Evolutionary conservation across 1,139 yeast species (phyloP).

Genomic region (Protomyces arabidopsidicola): DNA sequence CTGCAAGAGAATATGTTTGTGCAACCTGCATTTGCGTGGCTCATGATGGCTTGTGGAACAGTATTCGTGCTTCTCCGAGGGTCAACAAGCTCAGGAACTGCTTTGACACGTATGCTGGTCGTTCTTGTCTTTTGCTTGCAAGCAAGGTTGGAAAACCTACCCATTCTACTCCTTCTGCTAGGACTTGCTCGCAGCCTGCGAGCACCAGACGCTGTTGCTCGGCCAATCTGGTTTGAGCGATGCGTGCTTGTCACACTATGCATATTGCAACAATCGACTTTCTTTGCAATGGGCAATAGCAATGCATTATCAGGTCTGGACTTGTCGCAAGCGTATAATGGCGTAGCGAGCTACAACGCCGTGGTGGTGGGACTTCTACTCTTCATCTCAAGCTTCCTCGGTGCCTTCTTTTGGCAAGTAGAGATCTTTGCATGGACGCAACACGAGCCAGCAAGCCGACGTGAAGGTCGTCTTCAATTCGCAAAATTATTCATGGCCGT

Average conservation of each 20-base stretch:
- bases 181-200: slow-evolving; percentile 39
- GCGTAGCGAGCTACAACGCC: slow-evolving; percentile 64
- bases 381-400: slow-evolving; percentile 75
- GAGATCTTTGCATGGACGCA: slow-evolving; percentile 42
- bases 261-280: slow-evolving; percentile 64
- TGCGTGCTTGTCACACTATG: slow-evolving; percentile 36
- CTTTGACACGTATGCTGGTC: slow-evolving; percentile 36
- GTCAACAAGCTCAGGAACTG: slow-evolving; percentile 5
- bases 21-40: background rate
- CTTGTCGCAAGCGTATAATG: slow-evolving; percentile 86
- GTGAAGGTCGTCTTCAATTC: background rate
- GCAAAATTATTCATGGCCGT: slow-evolving; percentile 45
- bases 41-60: background rate
- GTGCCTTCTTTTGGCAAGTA: slow-evolving; percentile 66
- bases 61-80: slow-evolving; percentile 30
- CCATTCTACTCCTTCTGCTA: slow-evolving; percentile 56
- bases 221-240: slow-evolving; percentile 32
- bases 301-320: slow-evolving; percentile 90
- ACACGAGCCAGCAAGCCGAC: slow-evolving; percentile 24
- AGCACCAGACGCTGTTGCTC: slow-evolving; percentile 27
- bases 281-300: slow-evolving; percentile 85
- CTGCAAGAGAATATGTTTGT: background rate
- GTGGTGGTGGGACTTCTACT: slow-evolving; percentile 73
- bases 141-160: slow-evolving; percentile 62
- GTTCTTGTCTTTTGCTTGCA: slow-evolving; percentile 65